phyloP scores from a whole-genome alignment of 2,329 filamentous ascomycete species.

The Berkeleyomyces basicola region DNA sequence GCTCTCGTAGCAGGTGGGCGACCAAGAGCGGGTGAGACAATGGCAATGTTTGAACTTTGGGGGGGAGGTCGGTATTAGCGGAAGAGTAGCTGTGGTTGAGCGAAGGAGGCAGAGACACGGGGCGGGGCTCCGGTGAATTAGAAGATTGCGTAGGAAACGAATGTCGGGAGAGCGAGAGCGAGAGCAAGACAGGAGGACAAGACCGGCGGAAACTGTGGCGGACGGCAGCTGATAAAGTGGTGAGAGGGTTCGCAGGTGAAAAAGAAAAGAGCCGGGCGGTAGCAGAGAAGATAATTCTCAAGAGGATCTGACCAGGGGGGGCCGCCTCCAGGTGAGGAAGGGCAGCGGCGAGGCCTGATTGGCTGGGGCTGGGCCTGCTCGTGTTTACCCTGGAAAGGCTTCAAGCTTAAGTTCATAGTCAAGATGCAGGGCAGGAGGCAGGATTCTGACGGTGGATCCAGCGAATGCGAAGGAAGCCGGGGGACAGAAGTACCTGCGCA shows the following conservation, averaged over 20 bases:
- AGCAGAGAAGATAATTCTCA: too few relatives aligned
- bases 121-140: not conserved
- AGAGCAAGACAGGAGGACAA: too few relatives aligned
- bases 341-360: not conserved
- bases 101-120: not conserved
- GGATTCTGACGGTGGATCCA: not conserved
- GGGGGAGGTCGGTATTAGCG: not conserved
- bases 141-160: not conserved
- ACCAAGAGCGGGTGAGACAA: not conserved
- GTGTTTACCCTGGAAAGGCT: constrained; percentile 7
- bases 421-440: not conserved
- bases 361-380: constrained; percentile 2
- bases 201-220: too few relatives aligned
- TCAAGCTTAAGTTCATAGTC: not conserved
- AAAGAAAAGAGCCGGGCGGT: too few relatives aligned
- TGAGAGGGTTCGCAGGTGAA: too few relatives aligned
- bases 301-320: not conserved
- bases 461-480: not conserved
- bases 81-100: not conserved
- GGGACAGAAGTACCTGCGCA: too few relatives aligned
- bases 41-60: not conserved
- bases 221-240: too few relatives aligned
- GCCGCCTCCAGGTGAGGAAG: not conserved
- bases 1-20: not conserved
- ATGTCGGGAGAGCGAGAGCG: too few relatives aligned